Conservation (phyloP, 805 yeast species). For the Yarrowia sp. region DNA sequence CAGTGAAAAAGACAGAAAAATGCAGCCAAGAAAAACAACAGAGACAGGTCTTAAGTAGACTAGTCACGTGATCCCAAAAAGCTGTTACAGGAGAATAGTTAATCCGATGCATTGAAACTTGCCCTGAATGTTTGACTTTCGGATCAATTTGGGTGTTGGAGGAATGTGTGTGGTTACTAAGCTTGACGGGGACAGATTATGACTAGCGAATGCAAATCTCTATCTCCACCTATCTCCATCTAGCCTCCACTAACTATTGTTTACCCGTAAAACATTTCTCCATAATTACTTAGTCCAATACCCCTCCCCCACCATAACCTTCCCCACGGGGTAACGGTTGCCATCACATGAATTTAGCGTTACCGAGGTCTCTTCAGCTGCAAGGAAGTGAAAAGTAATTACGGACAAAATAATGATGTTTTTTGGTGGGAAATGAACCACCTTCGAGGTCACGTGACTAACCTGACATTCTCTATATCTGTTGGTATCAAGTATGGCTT, state of each 20-base stretch:
- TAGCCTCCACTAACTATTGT: too few relatives aligned
- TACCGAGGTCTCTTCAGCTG: not conserved
- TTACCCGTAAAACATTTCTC: too few relatives aligned
- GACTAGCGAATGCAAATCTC: too few relatives aligned
- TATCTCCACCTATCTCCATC: too few relatives aligned
- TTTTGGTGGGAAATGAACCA: too few relatives aligned
- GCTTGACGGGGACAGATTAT: too few relatives aligned
- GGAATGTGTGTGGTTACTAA: not conserved
- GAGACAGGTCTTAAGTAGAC: not conserved
- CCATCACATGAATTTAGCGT: conserved; percentile 12
- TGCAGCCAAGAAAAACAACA: not conserved
- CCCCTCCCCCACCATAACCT: not conserved
- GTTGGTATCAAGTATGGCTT: too few relatives aligned
- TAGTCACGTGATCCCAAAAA: not conserved
- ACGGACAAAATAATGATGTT: not conserved
- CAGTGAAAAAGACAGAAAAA: not conserved
- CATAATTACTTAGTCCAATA: too few relatives aligned
- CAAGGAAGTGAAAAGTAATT: not conserved
- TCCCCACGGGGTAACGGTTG: conserved; percentile 13
- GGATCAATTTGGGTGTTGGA: not conserved
- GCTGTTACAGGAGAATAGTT: not conserved
- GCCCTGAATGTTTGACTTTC: not conserved
- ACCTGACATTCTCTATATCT: too few relatives aligned
- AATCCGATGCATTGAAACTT: not conserved
- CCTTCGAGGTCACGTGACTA: not conserved